phyloP scores from a whole-genome alignment of 352 stramenopile species.

The Phytophthora pseudosyringae region DNA sequence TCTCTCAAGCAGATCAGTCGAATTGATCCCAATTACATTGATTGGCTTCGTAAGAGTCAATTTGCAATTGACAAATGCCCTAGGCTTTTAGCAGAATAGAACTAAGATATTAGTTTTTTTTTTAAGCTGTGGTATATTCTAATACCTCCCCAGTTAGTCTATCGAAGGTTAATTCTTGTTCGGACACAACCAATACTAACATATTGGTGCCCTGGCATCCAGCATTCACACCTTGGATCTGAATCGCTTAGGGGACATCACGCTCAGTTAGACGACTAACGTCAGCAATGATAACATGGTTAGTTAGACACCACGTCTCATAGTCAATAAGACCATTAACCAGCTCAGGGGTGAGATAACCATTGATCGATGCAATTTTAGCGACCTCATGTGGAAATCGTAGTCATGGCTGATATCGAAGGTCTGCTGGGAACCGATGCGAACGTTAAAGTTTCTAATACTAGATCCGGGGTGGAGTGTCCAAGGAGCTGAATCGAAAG shows the following conservation, averaged over 20 bases:
- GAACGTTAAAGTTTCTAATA: neutral
- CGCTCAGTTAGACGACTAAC: neutral
- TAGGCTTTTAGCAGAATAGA: conserved; percentile 19
- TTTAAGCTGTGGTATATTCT: too few relatives aligned
- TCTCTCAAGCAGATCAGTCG: too few relatives aligned
- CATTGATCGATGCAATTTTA: conserved; percentile 1
- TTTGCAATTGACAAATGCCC: conserved; percentile 31
- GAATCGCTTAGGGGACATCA: conserved; percentile 5
- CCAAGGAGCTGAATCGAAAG: neutral
- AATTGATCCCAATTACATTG: conserved; percentile 19
- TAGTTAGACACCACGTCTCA: conserved; percentile 4
- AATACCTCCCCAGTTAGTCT: neutral
- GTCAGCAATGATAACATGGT: conserved; percentile 4
- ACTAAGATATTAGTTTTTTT: conserved; percentile 1
- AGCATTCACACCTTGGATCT: conserved; percentile 4
- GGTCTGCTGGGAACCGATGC: neutral
- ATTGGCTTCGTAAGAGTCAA: conserved; percentile 17
- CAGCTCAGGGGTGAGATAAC: neutral
- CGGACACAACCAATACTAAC: conserved; percentile 1
- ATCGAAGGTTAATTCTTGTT: neutral
- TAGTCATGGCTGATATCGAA: conserved; percentile 1
- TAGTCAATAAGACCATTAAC: conserved; percentile 2
- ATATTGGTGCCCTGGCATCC: conserved; percentile 2
- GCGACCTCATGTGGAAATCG: neutral
- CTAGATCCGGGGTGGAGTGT: neutral